Percentiles rank a stretch among this genome's conserved stretches.
phyloP scores from a whole-genome alignment of 148 eudicot genomes.

The Vaccinium vitisidaea region DNA sequence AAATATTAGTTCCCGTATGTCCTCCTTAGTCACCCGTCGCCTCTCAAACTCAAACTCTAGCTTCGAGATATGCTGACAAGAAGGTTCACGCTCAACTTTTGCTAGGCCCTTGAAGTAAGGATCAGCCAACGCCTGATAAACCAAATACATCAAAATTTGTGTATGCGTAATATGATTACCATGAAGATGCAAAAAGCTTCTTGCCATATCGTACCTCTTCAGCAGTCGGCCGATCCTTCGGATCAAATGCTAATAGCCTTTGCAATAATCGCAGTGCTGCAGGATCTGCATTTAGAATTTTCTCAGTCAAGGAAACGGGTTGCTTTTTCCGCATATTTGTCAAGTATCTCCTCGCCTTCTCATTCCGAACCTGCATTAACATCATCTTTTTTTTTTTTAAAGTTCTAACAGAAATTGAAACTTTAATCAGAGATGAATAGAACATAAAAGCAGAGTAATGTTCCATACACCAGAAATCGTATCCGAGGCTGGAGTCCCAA shows the following conservation, averaged over 20 bases:
- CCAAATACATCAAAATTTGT: background rate
- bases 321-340: conserved; percentile 65
- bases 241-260: conserved; percentile 76
- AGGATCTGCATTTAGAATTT: conserved; percentile 66
- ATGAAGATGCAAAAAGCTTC: background rate
- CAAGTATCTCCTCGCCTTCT: conserved; percentile 77
- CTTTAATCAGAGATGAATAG: background rate
- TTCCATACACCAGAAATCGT: conserved; percentile 71
- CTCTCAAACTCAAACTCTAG: conserved; percentile 80
- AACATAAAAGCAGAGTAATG: background rate
- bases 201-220: conserved; percentile 45
- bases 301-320: conserved; percentile 55
- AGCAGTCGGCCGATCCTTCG: conserved; percentile 87
- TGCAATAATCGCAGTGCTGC: conserved; percentile 58
- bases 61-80: conserved; percentile 65
- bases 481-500: conserved; percentile 80
- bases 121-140: conserved; percentile 33
- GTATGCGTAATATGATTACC: background rate
- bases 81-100: conserved; percentile 70
- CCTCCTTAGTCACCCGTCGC: conserved; percentile 63
- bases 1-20: conserved; percentile 60
- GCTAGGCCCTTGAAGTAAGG: conserved; percentile 73
- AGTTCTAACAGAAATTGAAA: background rate
- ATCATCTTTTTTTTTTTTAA: background rate
- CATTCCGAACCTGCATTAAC: conserved; percentile 64